Conservation (phyloP, 768 basidiomycete genomes). For the Tulasnella sp. region DNA sequence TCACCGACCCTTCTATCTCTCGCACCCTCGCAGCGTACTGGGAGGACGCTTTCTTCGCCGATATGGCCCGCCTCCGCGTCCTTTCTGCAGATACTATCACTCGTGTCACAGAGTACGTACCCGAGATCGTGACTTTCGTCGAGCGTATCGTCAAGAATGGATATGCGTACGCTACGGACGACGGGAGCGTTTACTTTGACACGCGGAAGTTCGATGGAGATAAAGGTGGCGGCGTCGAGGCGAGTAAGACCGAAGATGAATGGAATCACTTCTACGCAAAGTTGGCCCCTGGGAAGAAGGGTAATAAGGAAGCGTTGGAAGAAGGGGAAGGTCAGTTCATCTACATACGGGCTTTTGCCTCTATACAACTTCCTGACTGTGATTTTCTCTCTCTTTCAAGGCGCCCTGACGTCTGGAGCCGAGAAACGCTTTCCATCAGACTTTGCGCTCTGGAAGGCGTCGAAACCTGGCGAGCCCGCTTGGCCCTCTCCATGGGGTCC, state of each 20-base stretch:
- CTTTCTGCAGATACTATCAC: slow-evolving; percentile 84
- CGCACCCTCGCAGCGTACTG: slow-evolving; percentile 73
- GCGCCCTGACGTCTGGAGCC: slow-evolving; percentile 43
- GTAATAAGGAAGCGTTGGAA: slow-evolving; percentile 77
- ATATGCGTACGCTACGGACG: slow-evolving; percentile 54
- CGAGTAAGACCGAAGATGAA: slow-evolving; percentile 1
- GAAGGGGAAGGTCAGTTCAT: slow-evolving; percentile 71
- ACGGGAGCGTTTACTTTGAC: slow-evolving; percentile 88
- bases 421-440: slow-evolving; percentile 77
- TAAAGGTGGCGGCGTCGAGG: slow-evolving; percentile 28
- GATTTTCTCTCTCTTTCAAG: slow-evolving; percentile 25
- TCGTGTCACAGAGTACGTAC: slow-evolving; percentile 93
- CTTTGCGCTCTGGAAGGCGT: slow-evolving; percentile 97
- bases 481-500: slow-evolving; percentile 96
- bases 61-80: slow-evolving; percentile 83
- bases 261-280: slow-evolving; percentile 78
- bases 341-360: too few species aligned
- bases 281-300: slow-evolving; percentile 91
- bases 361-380: too few species aligned
- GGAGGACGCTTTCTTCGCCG: slow-evolving; percentile 82
- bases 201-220: slow-evolving; percentile 69
- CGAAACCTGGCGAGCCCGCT: slow-evolving; percentile 89
- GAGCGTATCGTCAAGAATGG: slow-evolving; percentile 77
- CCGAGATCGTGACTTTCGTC: slow-evolving; percentile 86
- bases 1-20: slow-evolving; percentile 79